Percentiles rank a stretch among this genome's conserved stretches.
These are phyloP conservation scores for Bolboschoenus planiculmis DNA, from an alignment of 176 grass and related monocot species.

Conservation along the genomic window DNA sequence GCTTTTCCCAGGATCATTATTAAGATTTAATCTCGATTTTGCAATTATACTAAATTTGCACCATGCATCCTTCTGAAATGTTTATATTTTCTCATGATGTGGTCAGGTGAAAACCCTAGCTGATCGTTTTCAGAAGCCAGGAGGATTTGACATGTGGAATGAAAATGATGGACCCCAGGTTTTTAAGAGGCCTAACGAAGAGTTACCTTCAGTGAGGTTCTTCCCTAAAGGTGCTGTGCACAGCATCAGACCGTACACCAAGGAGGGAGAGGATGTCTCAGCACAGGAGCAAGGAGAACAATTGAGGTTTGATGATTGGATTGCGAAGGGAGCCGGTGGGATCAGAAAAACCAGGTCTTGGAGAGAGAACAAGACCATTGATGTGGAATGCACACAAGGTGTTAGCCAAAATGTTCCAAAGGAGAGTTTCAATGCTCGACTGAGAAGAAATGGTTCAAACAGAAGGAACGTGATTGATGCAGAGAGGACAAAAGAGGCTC, in stretches of 20 bases:
- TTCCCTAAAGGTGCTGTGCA: constrained; percentile 77
- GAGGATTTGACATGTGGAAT: constrained; percentile 95
- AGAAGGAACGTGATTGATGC: constrained; percentile 18
- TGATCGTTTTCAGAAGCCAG: constrained; percentile 79
- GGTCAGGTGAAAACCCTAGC: constrained; percentile 69
- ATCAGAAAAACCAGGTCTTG: constrained; percentile 25
- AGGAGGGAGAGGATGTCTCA: not conserved
- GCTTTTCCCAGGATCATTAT: not conserved
- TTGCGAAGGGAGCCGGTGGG: constrained; percentile 20
- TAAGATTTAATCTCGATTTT: not conserved
- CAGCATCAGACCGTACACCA: constrained; percentile 51
- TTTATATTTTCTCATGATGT: not conserved
- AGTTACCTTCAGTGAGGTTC: constrained; percentile 55
- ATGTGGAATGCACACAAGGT: constrained; percentile 14
- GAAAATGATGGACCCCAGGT: constrained; percentile 77
- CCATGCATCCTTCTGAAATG: not conserved
- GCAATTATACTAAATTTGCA: not conserved
- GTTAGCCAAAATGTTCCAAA: constrained; percentile 32
- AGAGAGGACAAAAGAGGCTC: constrained; percentile 27
- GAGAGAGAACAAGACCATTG: not conserved
- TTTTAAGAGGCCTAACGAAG: constrained; percentile 39
- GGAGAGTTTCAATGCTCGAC: not conserved
- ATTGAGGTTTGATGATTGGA: constrained; percentile 32
- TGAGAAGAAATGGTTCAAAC: not conserved
- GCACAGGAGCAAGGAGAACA: not conserved